Conservation (phyloP, 192 early-diverging fungal species). For the Ambispora gerdemannii region DNA sequence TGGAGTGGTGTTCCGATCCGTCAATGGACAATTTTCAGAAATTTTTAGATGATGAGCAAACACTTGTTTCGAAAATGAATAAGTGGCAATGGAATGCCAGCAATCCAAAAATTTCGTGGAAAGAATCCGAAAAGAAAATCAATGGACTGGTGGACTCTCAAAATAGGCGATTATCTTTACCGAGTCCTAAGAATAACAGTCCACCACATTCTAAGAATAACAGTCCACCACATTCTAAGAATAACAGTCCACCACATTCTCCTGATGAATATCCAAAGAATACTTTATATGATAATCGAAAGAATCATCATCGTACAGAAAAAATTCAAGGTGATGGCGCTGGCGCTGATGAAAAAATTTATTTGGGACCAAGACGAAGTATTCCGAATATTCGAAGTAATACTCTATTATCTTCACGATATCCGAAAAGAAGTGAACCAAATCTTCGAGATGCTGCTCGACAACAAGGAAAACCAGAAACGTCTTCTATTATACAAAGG, state of each 20-base stretch:
- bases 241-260: neutral
- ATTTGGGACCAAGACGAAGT: constrained; percentile 15
- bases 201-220: neutral
- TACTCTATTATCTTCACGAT: neutral
- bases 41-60: neutral
- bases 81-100: no score
- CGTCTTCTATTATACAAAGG: constrained; percentile 22
- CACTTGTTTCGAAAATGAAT: neutral
- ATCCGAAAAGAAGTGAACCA: constrained; percentile 22
- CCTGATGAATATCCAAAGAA: neutral
- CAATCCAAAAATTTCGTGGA: no score
- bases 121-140: no score
- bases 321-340: constrained; percentile 10
- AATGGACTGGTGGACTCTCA: no score
- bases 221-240: neutral
- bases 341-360: constrained; percentile 7
- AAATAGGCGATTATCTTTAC: neutral
- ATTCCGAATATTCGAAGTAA: constrained; percentile 21
- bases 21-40: neutral
- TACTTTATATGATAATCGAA: neutral
- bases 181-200: neutral
- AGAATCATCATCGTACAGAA: no score
- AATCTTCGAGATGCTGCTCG: constrained; percentile 21
- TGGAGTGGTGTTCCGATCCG: neutral
- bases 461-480: neutral